Base-by-base conservation (phyloP, 228 moss, liverwort and hornwort species). In the Sphagnum magellanicum region DNA sequence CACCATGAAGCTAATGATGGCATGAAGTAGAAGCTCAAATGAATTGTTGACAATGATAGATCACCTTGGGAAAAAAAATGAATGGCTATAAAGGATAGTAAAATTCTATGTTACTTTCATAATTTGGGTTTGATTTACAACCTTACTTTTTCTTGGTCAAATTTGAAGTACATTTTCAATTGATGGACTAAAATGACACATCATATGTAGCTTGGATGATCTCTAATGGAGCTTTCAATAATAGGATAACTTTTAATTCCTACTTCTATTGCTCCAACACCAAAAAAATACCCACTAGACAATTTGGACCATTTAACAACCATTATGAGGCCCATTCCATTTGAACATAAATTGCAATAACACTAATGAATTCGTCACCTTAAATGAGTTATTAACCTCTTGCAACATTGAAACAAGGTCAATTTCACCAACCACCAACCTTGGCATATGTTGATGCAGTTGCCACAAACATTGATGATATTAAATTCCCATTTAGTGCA, bases 401-500 rank as follows among this genome's bases (percentile, higher is more conserved):
- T 91, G 87, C 68, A 94, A 82, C 88, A 94, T 91, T 49, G 91
- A 81, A 50, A 91, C 79, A 59, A 94, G 88, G 74, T 94, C 94
- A 67, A 94, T 74, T 64, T 91, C 94, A 66, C 91, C 94, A 17
- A 71, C 84, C 60, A 88, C 82, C 65, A 94, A 80, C 72, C 86
- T 89, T 53, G 67, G 74, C 13, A 86, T 75, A 53, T 83, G 83
- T 61, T 79, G 88, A 65, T 80, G 86, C 71, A 83, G 86, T 91
- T 94, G 89, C 50, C 64, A 78, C 51, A 59, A 48, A 67, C 10
- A 47, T 64, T 5, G 11, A 64, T 11, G 6, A 6, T 6, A n/a
- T n/a, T n/a, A n/a, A n/a, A n/a, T n/a, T n/a, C n/a, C n/a, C n/a
- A n/a, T n/a, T n/a, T n/a, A n/a, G n/a, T n/a, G n/a, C n/a, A n/a